Base-by-base conservation (phyloP, 2,329 filamentous ascomycete genomes). In the Penicillium sp. region DNA sequence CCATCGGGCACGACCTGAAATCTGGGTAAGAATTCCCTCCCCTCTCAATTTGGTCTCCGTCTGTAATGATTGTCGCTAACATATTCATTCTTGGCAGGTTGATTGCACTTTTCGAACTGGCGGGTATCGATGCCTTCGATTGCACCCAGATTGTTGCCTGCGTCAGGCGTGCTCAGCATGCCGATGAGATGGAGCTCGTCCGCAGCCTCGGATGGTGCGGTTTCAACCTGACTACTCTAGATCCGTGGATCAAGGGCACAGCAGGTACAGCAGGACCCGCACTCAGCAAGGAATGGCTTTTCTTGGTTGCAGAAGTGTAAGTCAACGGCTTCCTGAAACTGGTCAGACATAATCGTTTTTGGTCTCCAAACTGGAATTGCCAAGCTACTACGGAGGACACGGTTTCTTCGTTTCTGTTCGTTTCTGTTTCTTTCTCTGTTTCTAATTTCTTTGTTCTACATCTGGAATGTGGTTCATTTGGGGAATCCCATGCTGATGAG, bases 161-260 rank as follows among this genome's bases (percentile, higher is more conserved):
- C 76, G 83, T 96, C 63, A 91, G 94, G 75, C 90, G 92, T 64
- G 81, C 82, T 48, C 86, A 89, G 63, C 83, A 86, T 41, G 77
- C 83, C 28, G 79, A 84, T 60, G 86, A 90, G 63, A 81, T 85
- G 59, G 86, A 88, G 67, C 82, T 87, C 59, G 81, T 90, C 71
- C 91, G 90, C 75, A 93, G 92, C 70, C 84, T 97, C 54, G 90
- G 92, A 74, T 97, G 93, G 93, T 93, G 96, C 65, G 93, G 93
- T 57, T 96, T 96, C 73, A 90, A 91, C 72, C 84, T 94, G 66
- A 88, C 87, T 52, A 94, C 90, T 25, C 82, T 97, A 45, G 88
- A 92, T 67, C 84, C 86, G 67, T 96, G 92, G 89, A 84, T 61
- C 48, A 39, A 58, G 20, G 49, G 86, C 15, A 34, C 22, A 41